Conservation (phyloP, 208 protist species). For the Acanthamoeba sp. region DNA sequence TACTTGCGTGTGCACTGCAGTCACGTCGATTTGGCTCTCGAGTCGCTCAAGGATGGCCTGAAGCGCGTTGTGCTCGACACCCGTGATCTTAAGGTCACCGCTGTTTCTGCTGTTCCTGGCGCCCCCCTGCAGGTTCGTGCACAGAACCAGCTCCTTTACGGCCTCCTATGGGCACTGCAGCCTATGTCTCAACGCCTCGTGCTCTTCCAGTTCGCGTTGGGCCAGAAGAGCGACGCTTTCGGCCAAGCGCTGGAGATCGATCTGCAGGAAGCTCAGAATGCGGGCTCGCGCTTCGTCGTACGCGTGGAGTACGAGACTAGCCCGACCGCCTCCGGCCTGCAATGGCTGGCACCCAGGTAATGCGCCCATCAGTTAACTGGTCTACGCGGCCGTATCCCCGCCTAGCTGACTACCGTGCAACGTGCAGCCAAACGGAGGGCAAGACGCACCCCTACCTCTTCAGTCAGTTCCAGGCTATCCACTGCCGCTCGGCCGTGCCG, state of each 20-base stretch:
- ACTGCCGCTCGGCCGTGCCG: constrained; percentile 87
- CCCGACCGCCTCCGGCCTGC: constrained; percentile 78
- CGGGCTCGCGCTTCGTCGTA: not conserved
- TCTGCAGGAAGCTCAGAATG: not conserved
- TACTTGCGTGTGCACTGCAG: not conserved
- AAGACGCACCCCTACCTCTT: constrained; percentile 92
- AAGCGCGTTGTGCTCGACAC: constrained; percentile 80
- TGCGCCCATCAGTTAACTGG: not conserved
- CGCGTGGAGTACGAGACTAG: constrained; percentile 85
- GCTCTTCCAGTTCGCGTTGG: not conserved
- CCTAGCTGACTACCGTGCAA: too few species aligned
- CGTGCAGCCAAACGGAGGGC: constrained; percentile 88
- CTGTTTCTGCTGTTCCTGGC: not conserved
- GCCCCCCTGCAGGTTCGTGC: not conserved
- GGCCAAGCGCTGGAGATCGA: constrained; percentile 64
- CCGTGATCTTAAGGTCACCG: constrained; percentile 71
- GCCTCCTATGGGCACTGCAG: not conserved
- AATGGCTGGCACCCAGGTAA: constrained; percentile 83
- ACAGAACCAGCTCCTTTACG: not conserved
- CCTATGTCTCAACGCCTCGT: not conserved
- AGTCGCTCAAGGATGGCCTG: constrained; percentile 68
- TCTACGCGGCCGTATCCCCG: not conserved
- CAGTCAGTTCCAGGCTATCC: constrained; percentile 92
- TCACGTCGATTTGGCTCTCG: constrained; percentile 9
- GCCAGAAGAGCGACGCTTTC: constrained; percentile 30